Evolutionary conservation across 2,329 filamentous ascomycete species (phyloP), one percentile per base, ranked within the genome.

Genomic region (Seiridium cupressi): DNA sequence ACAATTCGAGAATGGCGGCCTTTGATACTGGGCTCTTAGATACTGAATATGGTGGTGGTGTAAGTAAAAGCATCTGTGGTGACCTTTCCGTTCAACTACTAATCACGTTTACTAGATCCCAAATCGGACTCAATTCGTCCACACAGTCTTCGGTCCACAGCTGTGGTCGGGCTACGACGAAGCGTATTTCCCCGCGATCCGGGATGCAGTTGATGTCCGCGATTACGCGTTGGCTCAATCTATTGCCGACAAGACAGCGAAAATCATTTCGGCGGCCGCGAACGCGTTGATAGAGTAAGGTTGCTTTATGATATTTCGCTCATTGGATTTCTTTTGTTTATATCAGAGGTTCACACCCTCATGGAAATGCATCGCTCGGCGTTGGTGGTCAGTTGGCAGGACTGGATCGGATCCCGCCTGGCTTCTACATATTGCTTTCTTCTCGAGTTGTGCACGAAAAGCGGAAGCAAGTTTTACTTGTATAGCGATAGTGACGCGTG

Each of bases 111-210:
- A 60, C n/a, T 59, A 93, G 90, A 84, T 96, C 4, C 91, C 91
- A 44, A 92, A 92, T 67, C 88, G 94, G 64, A 91, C 90, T 4
- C 95, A 98, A 76, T 99, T 93, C 82, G 97, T 96, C 74, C 95
- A 97, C 75, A 84, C 96, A 70, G 78, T 99, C 60, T 96, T 93
- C 72, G 94, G 91, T 1, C 95, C 95, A 0, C 86, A 92, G 69
- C 79, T 86, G 3, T 93, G 92, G 89, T 88, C 88, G 40, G 86
- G 84, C 44, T 84, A 89, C 65, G 84, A 89, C 38, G 84, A 84
- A 59, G 84, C 84, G 0, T 85, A 85, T 63, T 96, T 96, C 76
- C 94, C 94, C 0, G 89, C 89, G n/a, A 90, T 97, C 59, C 84
- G 92, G 60, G 93, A 97, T 69, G 88, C 89, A 7, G 80, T 97